Base-by-base conservation (phyloP, 768 basidiomycete genomes). In the Lactarius deliciosus region DNA sequence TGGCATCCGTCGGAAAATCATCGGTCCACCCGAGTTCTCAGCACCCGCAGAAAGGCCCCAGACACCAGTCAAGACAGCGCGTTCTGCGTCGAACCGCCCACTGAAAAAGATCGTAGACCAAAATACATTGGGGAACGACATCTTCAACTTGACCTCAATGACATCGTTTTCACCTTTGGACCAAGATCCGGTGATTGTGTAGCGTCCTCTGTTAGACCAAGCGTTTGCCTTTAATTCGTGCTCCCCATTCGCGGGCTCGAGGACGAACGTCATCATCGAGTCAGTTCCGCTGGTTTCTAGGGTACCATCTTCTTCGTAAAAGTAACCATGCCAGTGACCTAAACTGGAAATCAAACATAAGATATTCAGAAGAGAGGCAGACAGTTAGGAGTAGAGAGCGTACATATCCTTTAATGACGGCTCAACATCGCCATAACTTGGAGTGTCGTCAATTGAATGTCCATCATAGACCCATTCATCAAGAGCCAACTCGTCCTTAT, bases 1-100 rank as follows among this genome's bases (percentile, higher is more conserved):
- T 5, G 66, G 38, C 10, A 71, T 68, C 8, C 72, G 64, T 61
- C 72, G 74, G 64, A 76, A 72, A 53, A 75, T 61, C 60, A 76
- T 63, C 20, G 57, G 68, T 9, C 40, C 47, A 13, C 1, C 16
- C 32, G 62, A 38, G 30, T 3, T 36, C 13, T 61, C 60, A 15
- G 8, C 18, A 6, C 54, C 60, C 8, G 60, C 34, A 3, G 40
- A 59, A 1, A 5, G 2, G 50, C 50, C 60, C 55, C 60, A 69
- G 15, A 45, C 16, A 3, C 68, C 68, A 6, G 50, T 66, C 50
- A 69, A 53, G 13, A 60, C 50, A 40, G 58, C 60, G 15, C 50
- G 64, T 16, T 69, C 56, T 1, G 56, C 22, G 25, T 66, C 65
- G 30, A 67, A 54, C 34, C 11, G 30, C 3, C 68, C 65, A 18